Conservation (phyloP, 257 asterid species). For the Verbena officinalis region DNA sequence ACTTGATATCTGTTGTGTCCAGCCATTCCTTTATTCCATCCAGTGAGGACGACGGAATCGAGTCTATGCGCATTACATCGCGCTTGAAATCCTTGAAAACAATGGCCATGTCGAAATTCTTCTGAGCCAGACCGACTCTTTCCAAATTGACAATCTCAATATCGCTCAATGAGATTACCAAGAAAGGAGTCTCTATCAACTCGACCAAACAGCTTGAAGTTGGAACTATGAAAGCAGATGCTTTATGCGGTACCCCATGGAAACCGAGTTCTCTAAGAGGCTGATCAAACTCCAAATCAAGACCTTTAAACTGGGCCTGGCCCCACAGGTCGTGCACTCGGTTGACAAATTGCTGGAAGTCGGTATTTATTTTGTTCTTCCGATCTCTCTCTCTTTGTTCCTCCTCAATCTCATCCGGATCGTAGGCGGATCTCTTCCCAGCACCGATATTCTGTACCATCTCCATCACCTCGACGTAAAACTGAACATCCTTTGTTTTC, state of each 20-base stretch:
- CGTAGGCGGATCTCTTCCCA: slow-evolving; percentile 73
- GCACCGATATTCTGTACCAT: slow-evolving; percentile 73
- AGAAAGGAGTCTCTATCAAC: slow-evolving; percentile 70
- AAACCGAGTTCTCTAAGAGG: slow-evolving; percentile 79
- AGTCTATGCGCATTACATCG: slow-evolving; percentile 68
- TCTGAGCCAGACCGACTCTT: slow-evolving; percentile 82
- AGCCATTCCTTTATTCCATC: slow-evolving; percentile 85
- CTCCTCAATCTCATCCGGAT: slow-evolving; percentile 89
- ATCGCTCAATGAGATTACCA: slow-evolving; percentile 63
- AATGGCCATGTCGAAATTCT: slow-evolving; percentile 79
- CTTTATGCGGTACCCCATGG: slow-evolving; percentile 70
- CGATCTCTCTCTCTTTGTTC: slow-evolving; percentile 81
- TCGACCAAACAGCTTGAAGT: slow-evolving; percentile 76
- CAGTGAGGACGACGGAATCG: slow-evolving; percentile 64
- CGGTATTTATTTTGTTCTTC: slow-evolving; percentile 72
- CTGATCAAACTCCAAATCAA: slow-evolving; percentile 77
- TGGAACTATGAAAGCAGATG: slow-evolving; percentile 72
- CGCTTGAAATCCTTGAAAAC: slow-evolving; percentile 83
- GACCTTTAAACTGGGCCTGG: slow-evolving; percentile 53
- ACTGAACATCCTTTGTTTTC: slow-evolving; percentile 71
- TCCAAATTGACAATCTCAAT: slow-evolving; percentile 80
- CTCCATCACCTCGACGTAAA: slow-evolving; percentile 82
- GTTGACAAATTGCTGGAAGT: slow-evolving; percentile 67
- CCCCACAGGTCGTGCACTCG: slow-evolving; percentile 74
- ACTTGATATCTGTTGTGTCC: slow-evolving; percentile 73